phyloP scores from a whole-genome alignment of 768 basidiomycete genomes.

The Tulasnella calospora region DNA sequence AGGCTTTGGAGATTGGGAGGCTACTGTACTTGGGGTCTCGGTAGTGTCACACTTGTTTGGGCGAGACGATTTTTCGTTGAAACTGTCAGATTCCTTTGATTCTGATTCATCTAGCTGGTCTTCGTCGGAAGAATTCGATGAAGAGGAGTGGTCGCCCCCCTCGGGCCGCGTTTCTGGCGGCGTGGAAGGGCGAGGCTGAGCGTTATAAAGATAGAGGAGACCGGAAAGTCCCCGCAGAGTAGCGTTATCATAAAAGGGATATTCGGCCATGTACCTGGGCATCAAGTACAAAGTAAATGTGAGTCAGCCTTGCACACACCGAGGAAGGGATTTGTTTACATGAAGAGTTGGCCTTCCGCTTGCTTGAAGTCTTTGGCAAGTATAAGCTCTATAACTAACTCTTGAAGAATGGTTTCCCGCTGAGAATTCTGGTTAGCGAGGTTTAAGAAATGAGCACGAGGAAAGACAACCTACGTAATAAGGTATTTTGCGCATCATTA shows the following conservation, averaged over 20 bases:
- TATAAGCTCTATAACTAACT: constrained; percentile 66
- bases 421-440: constrained; percentile 35
- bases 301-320: background rate
- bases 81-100: background rate
- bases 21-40: background rate
- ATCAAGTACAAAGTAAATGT: constrained; percentile 12
- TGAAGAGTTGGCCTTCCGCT: constrained; percentile 79
- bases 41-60: background rate
- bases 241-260: constrained; percentile 80
- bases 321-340: constrained; percentile 47
- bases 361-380: constrained; percentile 52
- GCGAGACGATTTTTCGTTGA: background rate
- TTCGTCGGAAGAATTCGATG: background rate
- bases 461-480: constrained; percentile 52
- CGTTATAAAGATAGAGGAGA: constrained; percentile 52
- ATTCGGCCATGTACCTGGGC: constrained; percentile 73
- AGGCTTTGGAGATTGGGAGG: background rate
- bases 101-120: background rate
- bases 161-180: background rate
- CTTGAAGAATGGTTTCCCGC: constrained; percentile 71
- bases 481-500: constrained; percentile 65
- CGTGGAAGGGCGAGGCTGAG: constrained; percentile 32
- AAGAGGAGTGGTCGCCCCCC: background rate
- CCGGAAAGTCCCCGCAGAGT: constrained; percentile 80
- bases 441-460: constrained; percentile 8